These are phyloP conservation scores for Trichosporon faecale DNA, from an alignment of 1,284 basidiomycete species.

Conservation along the genomic window DNA sequence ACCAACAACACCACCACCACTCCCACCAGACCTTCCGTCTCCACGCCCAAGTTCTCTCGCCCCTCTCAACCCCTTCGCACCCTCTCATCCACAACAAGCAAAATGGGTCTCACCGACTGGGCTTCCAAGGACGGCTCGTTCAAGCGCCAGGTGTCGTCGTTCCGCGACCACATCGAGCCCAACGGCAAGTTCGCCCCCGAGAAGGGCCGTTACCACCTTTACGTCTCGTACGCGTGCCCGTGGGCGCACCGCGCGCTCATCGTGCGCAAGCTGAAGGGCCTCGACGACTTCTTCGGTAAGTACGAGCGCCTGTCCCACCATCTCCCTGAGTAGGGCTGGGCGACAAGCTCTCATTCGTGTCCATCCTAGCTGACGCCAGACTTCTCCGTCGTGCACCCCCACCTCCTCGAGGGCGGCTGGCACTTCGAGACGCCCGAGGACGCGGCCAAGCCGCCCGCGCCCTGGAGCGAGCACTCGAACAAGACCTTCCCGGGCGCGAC, in stretches of 20 bases:
- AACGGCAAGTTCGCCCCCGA: slow-evolving; percentile 77
- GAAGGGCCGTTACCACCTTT: slow-evolving; percentile 81
- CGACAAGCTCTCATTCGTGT: too few relatives aligned
- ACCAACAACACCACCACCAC: neutral
- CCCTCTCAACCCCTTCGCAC: neutral
- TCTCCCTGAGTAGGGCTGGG: neutral
- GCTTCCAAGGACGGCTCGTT: slow-evolving; percentile 70
- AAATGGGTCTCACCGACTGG: slow-evolving; percentile 63
- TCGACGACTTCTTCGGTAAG: slow-evolving; percentile 77
- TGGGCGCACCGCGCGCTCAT: slow-evolving; percentile 94
- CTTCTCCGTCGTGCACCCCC: slow-evolving; percentile 78
- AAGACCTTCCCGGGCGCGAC: slow-evolving; percentile 71
- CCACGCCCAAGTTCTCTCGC: neutral
- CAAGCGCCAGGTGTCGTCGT: slow-evolving; percentile 69
- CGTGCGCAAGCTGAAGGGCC: slow-evolving; percentile 81
- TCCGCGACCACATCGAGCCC: slow-evolving; percentile 69
- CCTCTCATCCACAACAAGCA: slow-evolving; percentile 11
- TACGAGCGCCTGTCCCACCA: neutral
- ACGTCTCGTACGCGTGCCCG: slow-evolving; percentile 74
- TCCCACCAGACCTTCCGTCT: neutral
- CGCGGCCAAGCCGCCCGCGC: slow-evolving; percentile 31
- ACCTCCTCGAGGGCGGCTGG: slow-evolving; percentile 81
- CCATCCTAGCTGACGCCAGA: slow-evolving; percentile 54
- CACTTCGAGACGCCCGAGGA: slow-evolving; percentile 63
- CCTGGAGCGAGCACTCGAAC: slow-evolving; percentile 35